Conservation (phyloP, 2,329 filamentous ascomycete genomes). For the Diaporthe humulicola region DNA sequence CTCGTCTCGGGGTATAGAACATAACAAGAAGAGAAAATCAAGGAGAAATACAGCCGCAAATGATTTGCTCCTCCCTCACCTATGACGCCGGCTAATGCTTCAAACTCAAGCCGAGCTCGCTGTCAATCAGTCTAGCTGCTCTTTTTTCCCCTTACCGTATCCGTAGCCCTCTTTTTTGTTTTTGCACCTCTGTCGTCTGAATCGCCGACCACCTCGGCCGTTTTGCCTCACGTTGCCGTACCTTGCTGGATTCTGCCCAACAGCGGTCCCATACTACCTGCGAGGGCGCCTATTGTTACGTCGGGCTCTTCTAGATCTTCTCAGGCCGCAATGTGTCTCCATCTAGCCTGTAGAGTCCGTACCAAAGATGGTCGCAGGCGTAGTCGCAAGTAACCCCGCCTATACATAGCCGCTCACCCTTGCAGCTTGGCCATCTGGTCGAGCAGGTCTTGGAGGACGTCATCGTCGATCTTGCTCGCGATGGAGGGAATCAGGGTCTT, state of each 20-base stretch:
- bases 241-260: neutral
- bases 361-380: neutral
- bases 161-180: constrained; percentile 20
- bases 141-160: constrained; percentile 39
- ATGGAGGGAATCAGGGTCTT: constrained; percentile 95
- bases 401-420: constrained; percentile 41
- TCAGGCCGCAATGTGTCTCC: neutral
- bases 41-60: constrained; percentile 27
- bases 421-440: constrained; percentile 90
- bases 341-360: too few species aligned
- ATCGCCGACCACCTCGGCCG: neutral
- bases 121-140: constrained; percentile 40
- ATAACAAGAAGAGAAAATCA: constrained; percentile 29
- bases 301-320: neutral
- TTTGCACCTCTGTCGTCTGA: neutral
- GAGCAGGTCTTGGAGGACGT: constrained; percentile 87
- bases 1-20: constrained; percentile 38
- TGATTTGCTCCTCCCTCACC: constrained; percentile 35
- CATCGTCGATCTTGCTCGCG: constrained; percentile 89
- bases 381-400: neutral
- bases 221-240: neutral
- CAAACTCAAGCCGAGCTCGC: constrained; percentile 37
- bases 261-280: neutral
- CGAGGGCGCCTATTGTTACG: neutral
- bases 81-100: constrained; percentile 39